These are phyloP conservation scores for Geranium incanum DNA, from an alignment of 441 rosid species.

Conservation along the genomic window DNA sequence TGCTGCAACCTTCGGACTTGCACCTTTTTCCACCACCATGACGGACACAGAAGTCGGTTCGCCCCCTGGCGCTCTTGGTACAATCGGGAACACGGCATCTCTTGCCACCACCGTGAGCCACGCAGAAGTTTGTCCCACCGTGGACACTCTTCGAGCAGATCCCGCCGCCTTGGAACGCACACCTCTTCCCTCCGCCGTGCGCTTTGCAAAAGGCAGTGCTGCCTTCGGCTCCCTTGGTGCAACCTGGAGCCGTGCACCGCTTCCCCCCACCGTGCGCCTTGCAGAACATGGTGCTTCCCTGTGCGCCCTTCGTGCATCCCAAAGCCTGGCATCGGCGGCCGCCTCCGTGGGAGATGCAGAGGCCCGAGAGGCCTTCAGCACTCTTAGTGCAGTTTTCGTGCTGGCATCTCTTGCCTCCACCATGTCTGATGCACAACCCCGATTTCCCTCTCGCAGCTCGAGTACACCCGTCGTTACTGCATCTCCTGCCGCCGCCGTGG, in stretches of 20 bases:
- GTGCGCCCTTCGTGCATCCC: slow-evolving; percentile 92
- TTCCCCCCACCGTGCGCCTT: slow-evolving; percentile 98
- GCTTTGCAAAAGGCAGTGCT: slow-evolving; percentile 95
- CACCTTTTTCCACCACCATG: slow-evolving; percentile 99
- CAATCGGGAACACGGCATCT: slow-evolving; percentile 79
- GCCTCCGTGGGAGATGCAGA: slow-evolving; percentile 96
- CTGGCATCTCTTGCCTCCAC: slow-evolving; percentile 96
- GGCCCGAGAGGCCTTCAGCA: slow-evolving; percentile 95
- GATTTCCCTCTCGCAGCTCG: slow-evolving; percentile 97
- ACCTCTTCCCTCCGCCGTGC: slow-evolving; percentile 95
- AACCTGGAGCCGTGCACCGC: slow-evolving; percentile 68
- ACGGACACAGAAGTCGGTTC: slow-evolving; percentile 87
- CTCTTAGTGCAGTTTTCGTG: slow-evolving; percentile 82
- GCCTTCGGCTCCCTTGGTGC: slow-evolving; percentile 97
- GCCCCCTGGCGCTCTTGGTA: slow-evolving; percentile 94
- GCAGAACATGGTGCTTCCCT: slow-evolving; percentile 94
- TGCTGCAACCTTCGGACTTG: slow-evolving; percentile 69
- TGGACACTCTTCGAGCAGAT: slow-evolving; percentile 90
- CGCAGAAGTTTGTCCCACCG: slow-evolving; percentile 96
- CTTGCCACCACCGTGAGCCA: slow-evolving; percentile 96
- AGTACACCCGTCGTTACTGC: slow-evolving; percentile 67
- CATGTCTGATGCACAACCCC: slow-evolving; percentile 87
- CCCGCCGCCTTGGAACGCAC: slow-evolving; percentile 74
- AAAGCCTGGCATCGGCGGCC: slow-evolving; percentile 79
- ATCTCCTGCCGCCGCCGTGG: slow-evolving; percentile 95